phyloP scores from a whole-genome alignment of 306 rosid genomes.

The Medicago lupulina region DNA sequence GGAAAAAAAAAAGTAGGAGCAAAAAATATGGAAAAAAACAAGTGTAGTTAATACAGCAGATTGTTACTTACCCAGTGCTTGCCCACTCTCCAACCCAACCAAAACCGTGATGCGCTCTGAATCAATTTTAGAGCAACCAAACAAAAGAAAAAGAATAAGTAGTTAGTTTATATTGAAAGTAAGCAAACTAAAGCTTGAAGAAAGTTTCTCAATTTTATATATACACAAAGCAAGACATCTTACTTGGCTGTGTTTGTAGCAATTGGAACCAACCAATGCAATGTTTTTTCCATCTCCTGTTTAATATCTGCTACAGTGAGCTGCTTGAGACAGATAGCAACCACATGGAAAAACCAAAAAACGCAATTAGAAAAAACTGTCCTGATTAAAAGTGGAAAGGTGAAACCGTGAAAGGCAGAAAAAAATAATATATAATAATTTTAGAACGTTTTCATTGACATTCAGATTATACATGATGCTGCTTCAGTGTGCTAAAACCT shows the following conservation, averaged over 20 bases:
- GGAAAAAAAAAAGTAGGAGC: neutral
- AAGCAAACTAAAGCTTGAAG: conserved; percentile 21
- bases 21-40: neutral
- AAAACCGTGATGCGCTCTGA: conserved; percentile 92
- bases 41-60: neutral
- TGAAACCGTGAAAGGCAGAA: conserved; percentile 14
- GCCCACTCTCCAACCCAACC: conserved; percentile 99
- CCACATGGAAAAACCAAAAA: neutral
- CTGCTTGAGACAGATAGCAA: conserved; percentile 54
- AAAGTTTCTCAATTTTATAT: neutral
- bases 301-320: conserved; percentile 67
- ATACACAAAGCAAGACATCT: conserved; percentile 31
- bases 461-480: conserved; percentile 8
- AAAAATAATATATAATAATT: neutral
- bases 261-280: conserved; percentile 83
- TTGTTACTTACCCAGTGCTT: conserved; percentile 68
- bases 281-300: conserved; percentile 87
- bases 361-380: neutral
- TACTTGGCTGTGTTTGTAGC: conserved; percentile 92
- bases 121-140: conserved; percentile 46
- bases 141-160: conserved; percentile 39
- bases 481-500: conserved; percentile 19
- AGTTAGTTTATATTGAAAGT: conserved; percentile 37
- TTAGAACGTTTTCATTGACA: neutral
- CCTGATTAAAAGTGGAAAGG: conserved; percentile 20